Conservation (phyloP, 257 asterid species). For the Solanum corneliomulleri region DNA sequence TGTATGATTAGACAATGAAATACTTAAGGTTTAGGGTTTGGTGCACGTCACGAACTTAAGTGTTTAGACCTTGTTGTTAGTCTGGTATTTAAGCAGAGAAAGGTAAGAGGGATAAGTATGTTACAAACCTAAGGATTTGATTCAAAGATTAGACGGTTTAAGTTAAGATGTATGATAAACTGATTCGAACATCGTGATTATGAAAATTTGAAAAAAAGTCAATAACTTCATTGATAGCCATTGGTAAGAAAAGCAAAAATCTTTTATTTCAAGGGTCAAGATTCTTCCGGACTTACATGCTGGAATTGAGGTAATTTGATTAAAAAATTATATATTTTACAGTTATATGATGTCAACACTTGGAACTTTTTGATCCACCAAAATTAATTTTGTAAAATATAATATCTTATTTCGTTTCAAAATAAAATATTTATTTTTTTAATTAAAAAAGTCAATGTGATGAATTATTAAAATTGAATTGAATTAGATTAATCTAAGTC, state of each 20-base stretch:
- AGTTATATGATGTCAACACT: not conserved
- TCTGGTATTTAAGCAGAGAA: too few relatives aligned
- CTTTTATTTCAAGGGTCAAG: not conserved
- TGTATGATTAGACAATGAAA: too few relatives aligned
- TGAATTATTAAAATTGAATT: not conserved
- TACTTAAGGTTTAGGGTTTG: too few relatives aligned
- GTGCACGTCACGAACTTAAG: too few relatives aligned
- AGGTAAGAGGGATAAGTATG: too few relatives aligned
- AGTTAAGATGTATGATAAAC: too few relatives aligned
- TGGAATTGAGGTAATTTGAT: not conserved
- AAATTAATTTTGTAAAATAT: not conserved
- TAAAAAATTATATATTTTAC: not conserved
- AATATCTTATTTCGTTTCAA: not conserved
- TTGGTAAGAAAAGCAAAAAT: too few relatives aligned
- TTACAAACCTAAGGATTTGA: too few relatives aligned
- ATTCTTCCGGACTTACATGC: not conserved
- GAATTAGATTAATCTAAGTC: not conserved
- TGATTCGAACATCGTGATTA: rapidly evolving
- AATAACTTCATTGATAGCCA: too few relatives aligned
- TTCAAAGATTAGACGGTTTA: not conserved
- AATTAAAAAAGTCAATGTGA: not conserved
- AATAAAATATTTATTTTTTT: not conserved
- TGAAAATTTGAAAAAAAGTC: too few relatives aligned
- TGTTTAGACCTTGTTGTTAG: too few relatives aligned
- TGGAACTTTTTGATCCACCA: not conserved